Evolutionary conservation across 257 asterid genomes (phyloP).

Genomic region (Solanum chiquidenum): DNA sequence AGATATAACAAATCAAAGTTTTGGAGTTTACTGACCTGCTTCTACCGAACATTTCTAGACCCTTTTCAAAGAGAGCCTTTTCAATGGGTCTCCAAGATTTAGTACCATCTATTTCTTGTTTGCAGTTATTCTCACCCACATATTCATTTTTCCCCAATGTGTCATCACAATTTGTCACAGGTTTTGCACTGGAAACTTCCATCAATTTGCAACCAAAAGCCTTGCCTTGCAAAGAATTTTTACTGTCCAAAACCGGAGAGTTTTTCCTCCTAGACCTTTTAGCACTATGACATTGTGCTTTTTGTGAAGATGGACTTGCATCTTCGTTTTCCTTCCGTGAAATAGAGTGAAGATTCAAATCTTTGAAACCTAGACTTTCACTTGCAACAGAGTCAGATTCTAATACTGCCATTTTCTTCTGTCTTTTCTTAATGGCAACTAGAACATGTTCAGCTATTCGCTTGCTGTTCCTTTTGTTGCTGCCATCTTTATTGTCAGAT

Average conservation of each 20-base stretch:
- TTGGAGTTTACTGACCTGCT: conserved; percentile 55
- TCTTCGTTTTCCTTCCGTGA: conserved; percentile 20
- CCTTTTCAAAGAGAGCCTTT: conserved; percentile 86
- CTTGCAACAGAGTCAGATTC: conserved; percentile 51
- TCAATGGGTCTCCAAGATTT: conserved; percentile 84
- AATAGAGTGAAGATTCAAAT: conserved; percentile 28
- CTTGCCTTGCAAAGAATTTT: conserved; percentile 17
- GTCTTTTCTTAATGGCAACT: conserved; percentile 61
- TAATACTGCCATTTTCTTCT: conserved; percentile 50
- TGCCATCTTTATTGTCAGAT: conserved; percentile 37
- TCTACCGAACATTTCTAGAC: conserved; percentile 74
- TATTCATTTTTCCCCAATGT: conserved; percentile 38
- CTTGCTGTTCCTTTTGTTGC: conserved; percentile 74
- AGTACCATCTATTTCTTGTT: conserved; percentile 37
- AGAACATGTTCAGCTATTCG: conserved; percentile 75
- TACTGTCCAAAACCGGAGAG: conserved; percentile 11
- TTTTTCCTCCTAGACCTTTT: conserved; percentile 52
- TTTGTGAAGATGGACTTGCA: conserved; percentile 23
- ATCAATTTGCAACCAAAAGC: conserved; percentile 19
- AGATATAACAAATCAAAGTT: conserved; percentile 6
- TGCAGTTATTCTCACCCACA: conserved; percentile 34
- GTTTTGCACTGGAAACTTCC: conserved; percentile 2
- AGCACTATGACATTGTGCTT: conserved; percentile 35
- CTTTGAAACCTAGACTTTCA: conserved; percentile 37
- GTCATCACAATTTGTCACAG: conserved; percentile 24